Evolutionary conservation across 441 rosid species (phyloP).

Genomic region (Corymbia citriodora): DNA sequence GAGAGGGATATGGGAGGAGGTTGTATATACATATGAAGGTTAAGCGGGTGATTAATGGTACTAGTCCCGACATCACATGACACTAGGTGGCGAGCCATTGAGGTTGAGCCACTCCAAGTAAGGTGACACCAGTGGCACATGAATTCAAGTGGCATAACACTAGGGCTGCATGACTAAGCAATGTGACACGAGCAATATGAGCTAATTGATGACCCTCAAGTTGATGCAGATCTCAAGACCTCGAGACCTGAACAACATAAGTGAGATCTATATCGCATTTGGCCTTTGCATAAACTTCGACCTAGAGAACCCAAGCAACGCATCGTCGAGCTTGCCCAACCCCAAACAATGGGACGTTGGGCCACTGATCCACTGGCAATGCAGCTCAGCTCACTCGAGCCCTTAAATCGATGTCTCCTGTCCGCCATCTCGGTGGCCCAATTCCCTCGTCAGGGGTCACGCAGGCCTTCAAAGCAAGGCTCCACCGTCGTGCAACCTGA

Average conservation of each 20-base stretch:
- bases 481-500: background rate
- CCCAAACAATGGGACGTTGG: background rate
- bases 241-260: background rate
- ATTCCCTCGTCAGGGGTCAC: background rate
- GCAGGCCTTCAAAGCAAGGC: background rate
- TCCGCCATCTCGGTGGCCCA: background rate
- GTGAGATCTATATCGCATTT: background rate
- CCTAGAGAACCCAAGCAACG: background rate
- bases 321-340: fast-evolving
- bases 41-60: background rate
- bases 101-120: too few species aligned
- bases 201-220: fast-evolving
- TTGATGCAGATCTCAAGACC: background rate
- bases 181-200: background rate
- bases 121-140: too few species aligned
- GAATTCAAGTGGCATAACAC: too few species aligned
- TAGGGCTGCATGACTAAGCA: too few species aligned
- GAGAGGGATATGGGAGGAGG: background rate
- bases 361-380: background rate
- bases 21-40: background rate
- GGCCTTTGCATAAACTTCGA: background rate
- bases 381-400: background rate
- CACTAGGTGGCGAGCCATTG: background rate
- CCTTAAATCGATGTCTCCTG: background rate
- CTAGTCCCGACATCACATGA: fast-evolving